Evolutionary conservation across 2,329 filamentous ascomycete species (phyloP).

Genomic region (Paraphoma chrysanthemicola): DNA sequence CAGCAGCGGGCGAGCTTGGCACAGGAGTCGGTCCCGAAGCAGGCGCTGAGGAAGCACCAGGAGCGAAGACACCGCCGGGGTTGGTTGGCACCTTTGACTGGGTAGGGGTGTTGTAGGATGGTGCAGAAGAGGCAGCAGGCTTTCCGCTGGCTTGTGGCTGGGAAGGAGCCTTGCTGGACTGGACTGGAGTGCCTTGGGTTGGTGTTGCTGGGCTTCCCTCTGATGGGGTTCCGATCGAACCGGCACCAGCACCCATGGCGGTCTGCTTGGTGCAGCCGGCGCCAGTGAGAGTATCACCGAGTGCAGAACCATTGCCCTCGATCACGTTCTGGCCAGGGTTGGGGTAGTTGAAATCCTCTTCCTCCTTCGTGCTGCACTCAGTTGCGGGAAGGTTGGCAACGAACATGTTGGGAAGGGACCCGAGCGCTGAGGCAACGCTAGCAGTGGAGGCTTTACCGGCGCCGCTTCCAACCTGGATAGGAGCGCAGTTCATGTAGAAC

Average conservation of each 20-base stretch:
- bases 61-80: conserved; percentile 32
- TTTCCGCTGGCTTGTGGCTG: not conserved
- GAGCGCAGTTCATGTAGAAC: conserved; percentile 97
- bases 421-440: conserved; percentile 46
- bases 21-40: conserved; percentile 12
- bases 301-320: conserved; percentile 32
- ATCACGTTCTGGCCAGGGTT: conserved; percentile 66
- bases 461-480: conserved; percentile 68
- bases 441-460: conserved; percentile 42
- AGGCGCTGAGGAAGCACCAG: conserved; percentile 40
- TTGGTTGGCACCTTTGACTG: conserved; percentile 15
- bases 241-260: conserved; percentile 40
- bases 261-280: conserved; percentile 37
- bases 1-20: conserved; percentile 15
- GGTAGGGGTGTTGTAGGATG: conserved; percentile 7
- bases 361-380: conserved; percentile 60
- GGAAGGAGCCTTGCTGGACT: conserved; percentile 1
- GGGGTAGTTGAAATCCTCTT: conserved; percentile 69
- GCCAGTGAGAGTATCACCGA: conserved; percentile 39
- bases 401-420: conserved; percentile 75
- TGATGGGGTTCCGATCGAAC: conserved; percentile 35
- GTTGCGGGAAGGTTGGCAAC: conserved; percentile 70
- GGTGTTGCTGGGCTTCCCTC: conserved; percentile 3
- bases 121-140: conserved; percentile 4
- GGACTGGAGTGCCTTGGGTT: conserved; percentile 1